Conservation (phyloP, 768 basidiomycete species). For the Hypholoma fasciculare region DNA sequence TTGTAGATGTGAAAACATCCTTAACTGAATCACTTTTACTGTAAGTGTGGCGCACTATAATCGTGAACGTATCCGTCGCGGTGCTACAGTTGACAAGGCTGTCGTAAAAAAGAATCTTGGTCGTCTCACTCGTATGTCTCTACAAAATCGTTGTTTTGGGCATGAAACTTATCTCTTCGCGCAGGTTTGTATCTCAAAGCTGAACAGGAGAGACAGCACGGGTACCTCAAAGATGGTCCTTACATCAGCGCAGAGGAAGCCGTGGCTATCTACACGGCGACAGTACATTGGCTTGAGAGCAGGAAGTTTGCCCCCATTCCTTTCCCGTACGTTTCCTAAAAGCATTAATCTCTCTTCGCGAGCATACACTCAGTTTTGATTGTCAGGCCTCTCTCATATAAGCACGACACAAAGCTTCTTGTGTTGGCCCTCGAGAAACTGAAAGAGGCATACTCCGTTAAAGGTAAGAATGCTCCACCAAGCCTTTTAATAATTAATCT, state of each 20-base stretch:
- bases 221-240: constrained; percentile 98
- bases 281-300: constrained; percentile 98
- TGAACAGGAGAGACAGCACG: constrained; percentile 98
- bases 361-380: neutral
- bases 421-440: constrained; percentile 97
- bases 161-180: constrained; percentile 5
- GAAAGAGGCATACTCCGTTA: constrained; percentile 98
- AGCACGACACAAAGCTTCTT: constrained; percentile 97
- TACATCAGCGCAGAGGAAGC: constrained; percentile 99
- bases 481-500: neutral
- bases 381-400: constrained; percentile 87
- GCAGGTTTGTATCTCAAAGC: constrained; percentile 92
- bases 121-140: constrained; percentile 81
- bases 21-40: neutral
- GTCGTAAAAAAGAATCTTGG: constrained; percentile 99
- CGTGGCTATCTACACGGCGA: constrained; percentile 97
- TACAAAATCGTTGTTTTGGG: neutral
- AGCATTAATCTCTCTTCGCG: neutral
- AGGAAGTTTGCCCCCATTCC: constrained; percentile 98
- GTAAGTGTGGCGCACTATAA: constrained; percentile 93
- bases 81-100: constrained; percentile 97
- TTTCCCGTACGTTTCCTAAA: constrained; percentile 85
- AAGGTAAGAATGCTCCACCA: constrained; percentile 43
- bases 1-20: neutral
- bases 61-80: constrained; percentile 94